Percentiles rank a stretch among this genome's conserved stretches.
Conservation (phyloP, 2,329 filamentous ascomycete species). For the Calonectria pseudoturangicola region DNA sequence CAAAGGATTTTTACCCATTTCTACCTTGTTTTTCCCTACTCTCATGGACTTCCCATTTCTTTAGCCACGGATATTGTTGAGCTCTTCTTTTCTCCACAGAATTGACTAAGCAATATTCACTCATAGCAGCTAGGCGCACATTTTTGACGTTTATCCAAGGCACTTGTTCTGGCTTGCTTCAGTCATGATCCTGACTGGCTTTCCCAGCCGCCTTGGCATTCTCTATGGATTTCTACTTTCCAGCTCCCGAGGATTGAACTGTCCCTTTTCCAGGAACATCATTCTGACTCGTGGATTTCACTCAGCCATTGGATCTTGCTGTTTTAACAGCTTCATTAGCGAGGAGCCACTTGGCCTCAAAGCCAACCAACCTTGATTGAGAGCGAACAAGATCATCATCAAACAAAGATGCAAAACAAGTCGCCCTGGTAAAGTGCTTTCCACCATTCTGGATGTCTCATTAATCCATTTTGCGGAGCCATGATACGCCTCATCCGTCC, state of each 20-base stretch:
- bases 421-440: slow-evolving; percentile 30
- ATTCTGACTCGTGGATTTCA: slow-evolving; percentile 32
- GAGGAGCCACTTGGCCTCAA: slow-evolving; percentile 22
- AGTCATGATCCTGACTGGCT: slow-evolving; percentile 18
- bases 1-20: slow-evolving; percentile 58
- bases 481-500: slow-evolving; percentile 16
- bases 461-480: slow-evolving; percentile 5
- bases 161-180: slow-evolving; percentile 37
- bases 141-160: slow-evolving; percentile 14
- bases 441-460: slow-evolving; percentile 10
- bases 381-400: slow-evolving; percentile 15
- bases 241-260: slow-evolving; percentile 45
- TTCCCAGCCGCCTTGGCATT: slow-evolving; percentile 17
- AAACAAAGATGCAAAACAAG: slow-evolving; percentile 11
- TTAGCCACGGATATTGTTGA: slow-evolving; percentile 44
- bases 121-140: slow-evolving; percentile 51
- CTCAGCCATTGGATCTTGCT: slow-evolving; percentile 39
- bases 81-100: slow-evolving; percentile 44
- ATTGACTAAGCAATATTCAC: slow-evolving; percentile 53
- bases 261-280: slow-evolving; percentile 39
- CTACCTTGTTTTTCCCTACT: slow-evolving; percentile 32
- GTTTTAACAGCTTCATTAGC: slow-evolving; percentile 33
- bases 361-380: slow-evolving; percentile 25
- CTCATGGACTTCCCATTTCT: slow-evolving; percentile 45
- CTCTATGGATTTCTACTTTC: slow-evolving; percentile 39